Evolutionary conservation across 257 asterid genomes (phyloP), one percentile per base, ranked within the genome.

Genomic region (Nyctanthes arbortristis): DNA sequence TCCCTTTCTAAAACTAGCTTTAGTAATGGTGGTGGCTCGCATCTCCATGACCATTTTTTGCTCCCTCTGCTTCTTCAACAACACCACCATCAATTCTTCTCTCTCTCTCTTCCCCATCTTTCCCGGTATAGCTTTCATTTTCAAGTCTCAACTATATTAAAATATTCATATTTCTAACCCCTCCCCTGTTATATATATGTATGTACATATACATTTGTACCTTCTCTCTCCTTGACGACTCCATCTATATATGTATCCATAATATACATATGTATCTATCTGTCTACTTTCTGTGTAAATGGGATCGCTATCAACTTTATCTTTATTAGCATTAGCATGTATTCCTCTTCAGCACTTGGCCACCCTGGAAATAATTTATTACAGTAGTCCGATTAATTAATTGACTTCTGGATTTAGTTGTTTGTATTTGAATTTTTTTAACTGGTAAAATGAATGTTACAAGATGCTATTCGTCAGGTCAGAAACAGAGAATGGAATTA

Each of bases 31-130:
- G 63, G 59, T 71, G 70, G 96, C 96, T 87, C 92, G 82, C 73
- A 82, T 87, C 91, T 87, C 96, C 91, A 79, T 80, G 70, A 76
- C 83, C 79, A 74, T 75, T 32, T 77, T 71, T 74, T 70, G 79
- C 72, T 61, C 56, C 70, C 66, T 36, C 75, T 52, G 75, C 83
- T 76, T 80, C 85, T 66, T 72, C 82, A 28, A 34, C 80, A 79
- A 73, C 49, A 70, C 55, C 77, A 78, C 73, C 73, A 86, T 64
- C 75, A 58, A 65, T 43, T 70, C 64, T 13, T 60, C 74, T 71
- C 67, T 80, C 80, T 82, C 78, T 79, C 83, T 78, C 79, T 59
- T 57, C 31, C 65, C 82, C 76, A 64, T 36, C 22, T 18, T 61
- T 40, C 34, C 79, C 65, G 14, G 70, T 78, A 74, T 61, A 60